Evolutionary conservation across 371 early-diverging fungal genomes (phyloP).

Genomic region (Syncephalastrum contaminatum): DNA sequence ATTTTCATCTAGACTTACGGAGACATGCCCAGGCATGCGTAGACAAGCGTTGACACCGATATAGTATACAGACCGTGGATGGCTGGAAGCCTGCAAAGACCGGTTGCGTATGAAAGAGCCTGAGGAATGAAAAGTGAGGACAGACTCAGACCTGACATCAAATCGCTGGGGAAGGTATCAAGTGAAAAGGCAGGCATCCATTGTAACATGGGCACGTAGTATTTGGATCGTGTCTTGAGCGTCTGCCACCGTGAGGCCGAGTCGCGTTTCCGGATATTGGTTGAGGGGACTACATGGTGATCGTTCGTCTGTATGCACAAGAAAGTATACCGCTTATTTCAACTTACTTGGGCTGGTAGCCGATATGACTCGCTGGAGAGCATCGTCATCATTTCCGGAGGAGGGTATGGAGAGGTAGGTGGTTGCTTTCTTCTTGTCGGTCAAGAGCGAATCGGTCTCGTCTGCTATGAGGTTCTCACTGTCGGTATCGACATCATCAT

Average conservation of each 20-base stretch:
- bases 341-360: slow-evolving; percentile 8
- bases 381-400: no score
- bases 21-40: slow-evolving; percentile 82
- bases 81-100: slow-evolving; percentile 56
- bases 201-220: slow-evolving; percentile 81
- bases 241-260: slow-evolving; percentile 11
- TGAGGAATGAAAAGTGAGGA: slow-evolving; percentile 84
- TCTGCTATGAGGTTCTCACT: neutral
- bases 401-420: no score
- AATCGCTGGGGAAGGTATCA: slow-evolving; percentile 47
- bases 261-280: slow-evolving; percentile 1
- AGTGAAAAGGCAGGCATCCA: slow-evolving; percentile 78
- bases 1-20: slow-evolving; percentile 34
- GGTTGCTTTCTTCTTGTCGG: no score
- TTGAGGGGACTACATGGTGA: slow-evolving; percentile 4
- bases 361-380: no score
- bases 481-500: neutral
- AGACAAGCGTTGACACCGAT: slow-evolving; percentile 71
- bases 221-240: slow-evolving; percentile 57
- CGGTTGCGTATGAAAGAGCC: slow-evolving; percentile 79
- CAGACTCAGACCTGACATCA: slow-evolving; percentile 79
- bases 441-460: no score
- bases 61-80: slow-evolving; percentile 82
- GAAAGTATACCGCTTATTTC: neutral
- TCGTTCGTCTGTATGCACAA: neutral